Evolutionary conservation across 2,329 filamentous ascomycete genomes (phyloP).

Genomic region (Cladophialophora immunda): DNA sequence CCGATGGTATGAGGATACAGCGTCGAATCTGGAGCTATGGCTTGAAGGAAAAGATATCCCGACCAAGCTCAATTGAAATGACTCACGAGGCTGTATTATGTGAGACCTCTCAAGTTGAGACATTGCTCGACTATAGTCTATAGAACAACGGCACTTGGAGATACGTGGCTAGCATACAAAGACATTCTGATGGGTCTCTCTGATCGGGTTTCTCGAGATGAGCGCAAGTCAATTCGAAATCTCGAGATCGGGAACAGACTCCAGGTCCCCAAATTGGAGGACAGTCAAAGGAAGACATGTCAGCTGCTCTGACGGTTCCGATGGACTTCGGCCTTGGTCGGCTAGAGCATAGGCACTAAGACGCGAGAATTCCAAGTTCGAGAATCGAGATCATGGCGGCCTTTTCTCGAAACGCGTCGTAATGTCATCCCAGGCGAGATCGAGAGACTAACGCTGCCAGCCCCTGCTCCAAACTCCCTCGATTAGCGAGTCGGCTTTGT

Average conservation of each 20-base stretch:
- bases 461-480: not conserved
- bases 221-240: not conserved
- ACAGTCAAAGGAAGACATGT: not conserved
- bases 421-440: not conserved
- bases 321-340: not conserved
- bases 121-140: not conserved
- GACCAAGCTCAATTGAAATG: conserved; percentile 16
- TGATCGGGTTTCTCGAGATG: not conserved
- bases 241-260: not conserved
- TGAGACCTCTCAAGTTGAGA: not conserved
- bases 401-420: not conserved
- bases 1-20: conserved; percentile 74
- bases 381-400: not conserved
- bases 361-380: not conserved
- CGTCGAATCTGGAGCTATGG: conserved; percentile 71
- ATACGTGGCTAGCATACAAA: not conserved
- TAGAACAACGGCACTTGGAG: not conserved
- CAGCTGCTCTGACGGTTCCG: not conserved
- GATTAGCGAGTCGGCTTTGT: not conserved
- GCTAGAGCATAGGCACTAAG: not conserved
- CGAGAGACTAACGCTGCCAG: not conserved
- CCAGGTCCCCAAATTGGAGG: not conserved
- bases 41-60: conserved; percentile 63
- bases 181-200: not conserved
- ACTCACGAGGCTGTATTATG: not conserved